These are phyloP conservation scores for Aristolochia contorta DNA, from an alignment of 164 flowering plant species.

Conservation along the genomic window DNA sequence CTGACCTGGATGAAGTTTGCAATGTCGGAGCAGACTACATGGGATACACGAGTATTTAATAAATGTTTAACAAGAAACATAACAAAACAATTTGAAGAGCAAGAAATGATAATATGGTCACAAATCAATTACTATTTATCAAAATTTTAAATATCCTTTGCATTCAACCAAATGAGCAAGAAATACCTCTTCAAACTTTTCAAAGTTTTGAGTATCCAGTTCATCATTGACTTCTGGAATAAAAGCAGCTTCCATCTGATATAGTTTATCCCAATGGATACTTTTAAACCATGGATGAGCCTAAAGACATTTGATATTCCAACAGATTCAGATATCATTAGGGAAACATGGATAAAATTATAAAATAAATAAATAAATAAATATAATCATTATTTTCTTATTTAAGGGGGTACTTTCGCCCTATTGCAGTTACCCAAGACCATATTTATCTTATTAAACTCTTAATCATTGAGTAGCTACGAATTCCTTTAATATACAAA, in stretches of 20 bases:
- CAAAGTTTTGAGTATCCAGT: conserved; percentile 34
- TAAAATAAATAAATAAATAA: not conserved
- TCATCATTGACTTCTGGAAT: conserved; percentile 37
- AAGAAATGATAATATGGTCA: not conserved
- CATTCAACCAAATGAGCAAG: not conserved
- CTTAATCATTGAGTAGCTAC: no score
- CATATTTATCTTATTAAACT: no score
- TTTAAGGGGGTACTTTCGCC: no score
- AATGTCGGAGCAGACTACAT: conserved; percentile 16
- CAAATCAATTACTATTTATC: not conserved
- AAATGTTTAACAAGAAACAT: no score
- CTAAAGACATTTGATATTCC: conserved; percentile 9
- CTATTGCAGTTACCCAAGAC: no score
- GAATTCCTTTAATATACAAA: no score
- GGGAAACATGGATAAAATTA: not conserved
- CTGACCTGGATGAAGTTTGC: conserved; percentile 24
- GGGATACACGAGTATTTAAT: not conserved
- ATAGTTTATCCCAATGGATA: conserved; percentile 28
- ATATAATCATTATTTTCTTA: no score
- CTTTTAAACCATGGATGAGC: conserved; percentile 36
- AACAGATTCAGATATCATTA: conserved; percentile 1
- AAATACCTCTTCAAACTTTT: conserved; percentile 33
- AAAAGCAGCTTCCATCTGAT: conserved; percentile 40
- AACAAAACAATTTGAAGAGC: not conserved
- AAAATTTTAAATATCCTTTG: no score